Evolutionary conservation across 441 rosid genomes (phyloP).

Genomic region (Populus hybrid): DNA sequence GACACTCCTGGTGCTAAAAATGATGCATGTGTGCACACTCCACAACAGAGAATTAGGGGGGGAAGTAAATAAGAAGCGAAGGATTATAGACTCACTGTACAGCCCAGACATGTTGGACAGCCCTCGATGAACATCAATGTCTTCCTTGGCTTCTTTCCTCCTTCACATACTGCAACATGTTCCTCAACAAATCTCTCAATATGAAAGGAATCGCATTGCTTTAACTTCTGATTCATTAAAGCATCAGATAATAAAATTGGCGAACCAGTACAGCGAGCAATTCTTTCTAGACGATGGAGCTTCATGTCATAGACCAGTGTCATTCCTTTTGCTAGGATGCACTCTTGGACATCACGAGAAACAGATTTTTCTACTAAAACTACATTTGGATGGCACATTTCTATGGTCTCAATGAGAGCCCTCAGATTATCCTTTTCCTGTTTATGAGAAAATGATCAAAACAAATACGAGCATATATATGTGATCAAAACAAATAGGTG

Average conservation of each 20-base stretch:
- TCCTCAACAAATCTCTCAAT: constrained; percentile 84
- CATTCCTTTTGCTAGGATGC: constrained; percentile 63
- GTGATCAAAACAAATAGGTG: background rate
- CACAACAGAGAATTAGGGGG: background rate
- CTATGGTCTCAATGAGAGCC: constrained; percentile 60
- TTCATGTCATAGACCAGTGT: constrained; percentile 92
- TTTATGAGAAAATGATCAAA: constrained; percentile 25
- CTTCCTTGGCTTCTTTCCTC: constrained; percentile 73
- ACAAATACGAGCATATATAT: constrained; percentile 8
- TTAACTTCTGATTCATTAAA: constrained; percentile 56
- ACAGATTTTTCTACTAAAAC: constrained; percentile 92
- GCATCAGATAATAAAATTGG: constrained; percentile 56
- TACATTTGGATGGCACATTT: constrained; percentile 66
- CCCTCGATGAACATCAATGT: constrained; percentile 95
- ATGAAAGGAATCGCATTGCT: constrained; percentile 79
- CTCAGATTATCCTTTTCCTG: constrained; percentile 66
- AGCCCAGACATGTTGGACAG: constrained; percentile 73
- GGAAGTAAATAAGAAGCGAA: background rate
- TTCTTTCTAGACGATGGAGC: constrained; percentile 83
- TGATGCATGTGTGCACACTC: background rate
- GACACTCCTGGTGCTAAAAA: background rate
- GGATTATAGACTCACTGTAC: constrained; percentile 66
- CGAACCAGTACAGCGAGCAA: constrained; percentile 83
- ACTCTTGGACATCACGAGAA: constrained; percentile 79
- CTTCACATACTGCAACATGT: constrained; percentile 58